Percentiles rank a stretch among this genome's conserved stretches.
These are phyloP conservation scores for Darksidea phi DNA, from an alignment of 495 filamentous ascomycete genomes.

Conservation along the genomic window DNA sequence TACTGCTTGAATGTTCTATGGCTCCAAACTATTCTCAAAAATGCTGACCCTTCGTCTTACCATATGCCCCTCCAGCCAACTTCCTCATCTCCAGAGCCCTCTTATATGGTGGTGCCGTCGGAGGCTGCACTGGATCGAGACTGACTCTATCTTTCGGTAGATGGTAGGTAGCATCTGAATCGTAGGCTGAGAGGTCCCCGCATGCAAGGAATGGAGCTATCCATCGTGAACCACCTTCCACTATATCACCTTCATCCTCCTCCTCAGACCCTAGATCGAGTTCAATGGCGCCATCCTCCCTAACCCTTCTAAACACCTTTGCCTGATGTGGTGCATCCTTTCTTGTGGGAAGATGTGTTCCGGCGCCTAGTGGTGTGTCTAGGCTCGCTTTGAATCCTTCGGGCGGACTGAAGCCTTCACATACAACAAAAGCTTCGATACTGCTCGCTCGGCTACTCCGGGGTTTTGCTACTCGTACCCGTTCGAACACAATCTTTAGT, in stretches of 20 bases:
- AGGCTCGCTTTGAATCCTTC: slow-evolving; percentile 60
- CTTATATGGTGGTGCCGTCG: slow-evolving; percentile 93
- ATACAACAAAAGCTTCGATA: slow-evolving; percentile 94
- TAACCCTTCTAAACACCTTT: slow-evolving; percentile 41
- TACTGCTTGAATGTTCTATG: no score
- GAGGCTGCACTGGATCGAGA: slow-evolving; percentile 91
- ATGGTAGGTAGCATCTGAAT: slow-evolving; percentile 90
- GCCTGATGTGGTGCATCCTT: background rate
- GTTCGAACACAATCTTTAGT: slow-evolving; percentile 82
- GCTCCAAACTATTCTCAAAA: no score
- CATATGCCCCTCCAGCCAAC: slow-evolving; percentile 73
- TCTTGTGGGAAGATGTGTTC: slow-evolving; percentile 46
- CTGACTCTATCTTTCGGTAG: slow-evolving; percentile 74
- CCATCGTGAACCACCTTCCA: slow-evolving; percentile 56
- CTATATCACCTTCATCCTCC: slow-evolving; percentile 42
- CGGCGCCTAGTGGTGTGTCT: slow-evolving; percentile 63
- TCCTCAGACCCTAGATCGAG: slow-evolving; percentile 53
- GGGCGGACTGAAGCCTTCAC: slow-evolving; percentile 74
- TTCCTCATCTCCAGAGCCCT: slow-evolving; percentile 81
- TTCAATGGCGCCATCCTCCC: slow-evolving; percentile 55
- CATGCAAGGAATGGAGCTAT: slow-evolving; percentile 94
- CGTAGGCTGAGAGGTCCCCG: slow-evolving; percentile 89
- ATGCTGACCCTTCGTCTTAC: slow-evolving; percentile 61
- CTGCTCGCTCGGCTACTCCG: slow-evolving; percentile 89
- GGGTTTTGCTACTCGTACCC: slow-evolving; percentile 88